Conservation (phyloP, 164 flowering plant species). For the Amborella trichopoda region DNA sequence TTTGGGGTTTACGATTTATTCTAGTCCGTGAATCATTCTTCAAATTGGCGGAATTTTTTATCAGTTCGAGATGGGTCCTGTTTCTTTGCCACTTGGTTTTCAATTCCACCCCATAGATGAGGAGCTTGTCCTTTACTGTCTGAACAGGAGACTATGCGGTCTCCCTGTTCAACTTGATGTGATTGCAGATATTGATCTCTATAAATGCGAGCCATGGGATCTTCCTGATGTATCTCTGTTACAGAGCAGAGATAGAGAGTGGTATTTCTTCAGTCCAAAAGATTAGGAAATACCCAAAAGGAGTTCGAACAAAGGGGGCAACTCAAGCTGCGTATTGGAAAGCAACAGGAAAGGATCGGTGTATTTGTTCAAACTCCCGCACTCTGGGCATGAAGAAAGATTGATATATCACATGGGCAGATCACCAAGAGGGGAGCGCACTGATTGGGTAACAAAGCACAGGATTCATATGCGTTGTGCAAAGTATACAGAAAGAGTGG, state of each 20-base stretch:
- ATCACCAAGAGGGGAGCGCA: conserved; percentile 68
- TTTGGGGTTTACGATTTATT: too few relatives aligned
- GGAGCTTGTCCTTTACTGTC: too few relatives aligned
- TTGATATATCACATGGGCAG: conserved; percentile 76
- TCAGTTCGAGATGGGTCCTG: too few relatives aligned
- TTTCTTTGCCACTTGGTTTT: too few relatives aligned
- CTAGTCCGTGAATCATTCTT: too few relatives aligned
- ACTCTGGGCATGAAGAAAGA: conserved; percentile 76
- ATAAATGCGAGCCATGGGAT: too few relatives aligned
- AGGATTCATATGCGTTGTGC: conserved; percentile 74
- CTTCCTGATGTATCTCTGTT: too few relatives aligned
- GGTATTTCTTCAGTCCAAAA: conserved; percentile 87
- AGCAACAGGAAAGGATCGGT: conserved; percentile 88
- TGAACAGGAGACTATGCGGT: too few relatives aligned
- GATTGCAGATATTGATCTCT: too few relatives aligned
- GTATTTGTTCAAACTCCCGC: conserved; percentile 34
- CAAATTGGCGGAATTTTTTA: too few relatives aligned
- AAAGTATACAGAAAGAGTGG: conserved; percentile 87
- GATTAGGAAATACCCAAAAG: conserved; percentile 85
- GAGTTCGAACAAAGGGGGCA: conserved; percentile 66
- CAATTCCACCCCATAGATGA: too few relatives aligned
- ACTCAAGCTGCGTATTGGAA: conserved; percentile 86
- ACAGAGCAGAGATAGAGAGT: conserved; percentile 74
- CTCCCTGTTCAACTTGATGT: too few relatives aligned
- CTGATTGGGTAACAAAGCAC: conserved; percentile 94